Evolutionary conservation across 768 basidiomycete genomes (phyloP), one percentile per base, ranked within the genome.

Genomic region (Bullera alba): DNA sequence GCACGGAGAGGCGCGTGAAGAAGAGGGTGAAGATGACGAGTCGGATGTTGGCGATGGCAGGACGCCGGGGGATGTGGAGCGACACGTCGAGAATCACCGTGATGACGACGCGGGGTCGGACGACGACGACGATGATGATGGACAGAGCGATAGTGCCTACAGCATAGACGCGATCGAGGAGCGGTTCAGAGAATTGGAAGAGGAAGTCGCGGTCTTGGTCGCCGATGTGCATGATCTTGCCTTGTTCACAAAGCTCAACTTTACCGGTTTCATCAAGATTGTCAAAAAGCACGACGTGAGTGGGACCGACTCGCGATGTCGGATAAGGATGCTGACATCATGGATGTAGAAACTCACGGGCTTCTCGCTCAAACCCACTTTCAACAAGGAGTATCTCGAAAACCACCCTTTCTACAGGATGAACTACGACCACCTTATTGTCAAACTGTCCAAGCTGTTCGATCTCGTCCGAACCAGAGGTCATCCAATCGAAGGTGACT

Each of bases 201-300:
- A 95, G 66, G 89, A 92, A 67, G 87, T 97, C 17, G 93, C 92
- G 0, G 86, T 81, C 35, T 80, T 99, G 37, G 93, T 99, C 16
- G 93, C 93, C 0, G 78, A 78, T 54, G 77, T 77, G 3, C 74
- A 76, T 46, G 75, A 76, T 48, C 78, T 92, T 34, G 90, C 91
- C 1, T 76, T 96, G 26, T 86, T 92, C 70, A 92, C 93, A 2
- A 97, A 97, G 70, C 80, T 97, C 48, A 97, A 97, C 71, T 91
- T 96, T 65, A 96, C 95, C 1, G 95, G 95, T 8, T 99, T 99
- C 71, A 86, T 96, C 79, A 99, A 99, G 76, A 96, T 96, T 54
- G 77, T 96, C 54, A 96, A 97, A 80, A 67, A 67, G 46, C 65
- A 67, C 42, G 65, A 67, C 52, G 65, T 67, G 86, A 85, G 53